Conservation (phyloP, 2,329 filamentous ascomycete species). For the Pseudogymnoascus sp. region DNA sequence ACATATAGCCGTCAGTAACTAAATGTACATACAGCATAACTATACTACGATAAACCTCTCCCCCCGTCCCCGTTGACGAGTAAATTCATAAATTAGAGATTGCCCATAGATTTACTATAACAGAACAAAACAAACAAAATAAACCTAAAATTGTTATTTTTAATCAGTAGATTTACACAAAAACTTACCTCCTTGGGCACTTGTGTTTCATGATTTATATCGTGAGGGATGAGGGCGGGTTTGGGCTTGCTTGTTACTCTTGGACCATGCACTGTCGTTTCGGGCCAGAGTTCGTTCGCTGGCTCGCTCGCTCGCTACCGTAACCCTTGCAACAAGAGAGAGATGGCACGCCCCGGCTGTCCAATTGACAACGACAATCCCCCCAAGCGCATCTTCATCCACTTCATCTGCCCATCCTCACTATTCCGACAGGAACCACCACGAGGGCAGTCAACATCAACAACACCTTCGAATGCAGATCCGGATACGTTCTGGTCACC, state of each 20-base stretch:
- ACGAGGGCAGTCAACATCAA: conserved; percentile 6
- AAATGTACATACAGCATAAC: too few species aligned
- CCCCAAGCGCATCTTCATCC: conserved; percentile 9
- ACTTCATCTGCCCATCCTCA: conserved; percentile 10
- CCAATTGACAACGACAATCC: conserved; percentile 10
- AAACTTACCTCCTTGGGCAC: background rate
- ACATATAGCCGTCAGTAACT: background rate
- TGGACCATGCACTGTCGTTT: conserved; percentile 7
- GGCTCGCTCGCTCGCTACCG: conserved; percentile 6
- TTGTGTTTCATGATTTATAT: conserved; percentile 8
- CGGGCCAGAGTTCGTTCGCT: conserved; percentile 9
- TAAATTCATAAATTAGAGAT: background rate
- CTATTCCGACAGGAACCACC: conserved; percentile 5
- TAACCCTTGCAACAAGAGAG: conserved; percentile 7
- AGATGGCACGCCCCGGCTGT: conserved; percentile 6
- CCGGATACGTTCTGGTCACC: background rate
- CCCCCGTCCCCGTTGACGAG: background rate
- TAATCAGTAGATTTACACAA: background rate
- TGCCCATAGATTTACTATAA: background rate
- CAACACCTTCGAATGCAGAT: conserved; percentile 1
- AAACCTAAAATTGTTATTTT: background rate
- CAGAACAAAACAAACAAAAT: background rate
- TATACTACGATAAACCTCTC: background rate
- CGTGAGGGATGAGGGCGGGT: too few species aligned
- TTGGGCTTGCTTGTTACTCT: background rate